Base-by-base conservation (phyloP, 768 basidiomycete species). In the Boletus rubroflammeus region DNA sequence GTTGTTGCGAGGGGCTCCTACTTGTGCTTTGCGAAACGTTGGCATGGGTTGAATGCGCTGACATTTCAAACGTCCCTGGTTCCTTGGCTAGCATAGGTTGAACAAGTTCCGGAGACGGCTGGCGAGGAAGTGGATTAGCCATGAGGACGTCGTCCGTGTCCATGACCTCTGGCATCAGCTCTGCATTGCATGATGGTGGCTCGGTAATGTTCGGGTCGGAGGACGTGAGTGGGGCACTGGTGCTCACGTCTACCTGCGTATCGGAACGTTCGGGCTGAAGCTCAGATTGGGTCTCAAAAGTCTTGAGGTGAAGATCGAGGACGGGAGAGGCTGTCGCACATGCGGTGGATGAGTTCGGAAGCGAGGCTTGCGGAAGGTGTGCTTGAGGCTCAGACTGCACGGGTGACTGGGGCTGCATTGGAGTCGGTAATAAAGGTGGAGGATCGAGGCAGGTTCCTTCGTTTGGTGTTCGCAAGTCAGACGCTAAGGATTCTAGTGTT, bases 1-100 rank as follows among this genome's bases (percentile, higher is more conserved):
- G 47, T 21, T 43, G 55, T 47, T 59, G 68, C 42, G 53, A 63
- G 45, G 50, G 51, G 53, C 47, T 63, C 15, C 49, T 43, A 21
- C 51, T 54, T 10, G 50, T 39, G 43, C 29, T 44, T 28, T 57
- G 54, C 15, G 51, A 49, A 47, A 39, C 13, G 34, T 46, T 41
- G 29, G 44, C n/a, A 39, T 48, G 41, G 14, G 44, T 28, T 21
- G 47, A 47, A 49, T 42, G 38, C 8, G 14, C 34, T 14, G 53
- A 38, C n/a, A 26, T 17, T 40, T 25, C 47, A 26, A 28, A 26
- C 17, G 26, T 26, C 21, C n/a, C 53, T 35, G 46, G 28, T 17
- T 57, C 56, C 10, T 25, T 25, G 21, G 40, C 29, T 41, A 25
- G 11, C 31, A 44, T 26, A 35, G 43, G 36, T 43, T 45, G 59